phyloP scores from a whole-genome alignment of 371 early-diverging fungal species.

The Apophysomyces trapeziformis region DNA sequence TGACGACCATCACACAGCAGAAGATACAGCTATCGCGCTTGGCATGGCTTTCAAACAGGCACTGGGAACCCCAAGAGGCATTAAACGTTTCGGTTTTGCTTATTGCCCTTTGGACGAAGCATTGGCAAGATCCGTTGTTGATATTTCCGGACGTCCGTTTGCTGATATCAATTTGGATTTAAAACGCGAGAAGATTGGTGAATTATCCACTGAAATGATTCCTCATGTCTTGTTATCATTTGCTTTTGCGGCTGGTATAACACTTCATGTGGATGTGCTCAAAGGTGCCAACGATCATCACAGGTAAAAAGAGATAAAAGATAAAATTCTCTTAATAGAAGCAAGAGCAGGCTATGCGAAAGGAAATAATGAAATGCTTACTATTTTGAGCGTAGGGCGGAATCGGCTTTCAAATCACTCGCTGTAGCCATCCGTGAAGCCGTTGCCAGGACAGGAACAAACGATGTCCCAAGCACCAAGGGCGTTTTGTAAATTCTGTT shows the following conservation, averaged over 20 bases:
- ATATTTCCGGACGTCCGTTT: slow-evolving; percentile 94
- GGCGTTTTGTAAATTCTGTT: slow-evolving; percentile 70
- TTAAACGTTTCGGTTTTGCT: slow-evolving; percentile 93
- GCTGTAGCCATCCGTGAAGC: slow-evolving; percentile 95
- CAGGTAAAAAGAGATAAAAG: slow-evolving; percentile 54
- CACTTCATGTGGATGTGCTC: slow-evolving; percentile 93
- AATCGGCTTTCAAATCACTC: slow-evolving; percentile 95
- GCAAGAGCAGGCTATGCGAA: too few species aligned
- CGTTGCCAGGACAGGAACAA: slow-evolving; percentile 75
- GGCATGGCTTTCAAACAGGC: slow-evolving; percentile 94
- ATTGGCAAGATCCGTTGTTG: slow-evolving; percentile 92
- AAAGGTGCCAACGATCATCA: slow-evolving; percentile 96
- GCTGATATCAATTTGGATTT: slow-evolving; percentile 83
- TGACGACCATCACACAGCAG: slow-evolving; percentile 97
- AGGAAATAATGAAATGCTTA: background rate
- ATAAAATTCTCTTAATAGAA: too few species aligned
- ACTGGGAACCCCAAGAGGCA: slow-evolving; percentile 88
- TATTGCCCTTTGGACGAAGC: slow-evolving; percentile 97
- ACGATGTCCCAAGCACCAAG: slow-evolving; percentile 93
- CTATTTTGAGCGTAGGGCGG: slow-evolving; percentile 64
- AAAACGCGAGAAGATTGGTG: slow-evolving; percentile 90
- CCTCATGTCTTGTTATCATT: slow-evolving; percentile 93
- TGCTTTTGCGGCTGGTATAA: slow-evolving; percentile 90
- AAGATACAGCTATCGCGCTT: slow-evolving; percentile 93
- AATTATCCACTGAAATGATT: slow-evolving; percentile 94